A percentile compares a stretch with the other conserved stretches of the same genome.
Evolutionary conservation across 1,284 basidiomycete genomes (phyloP).

Genomic region (Trametes pubescens): DNA sequence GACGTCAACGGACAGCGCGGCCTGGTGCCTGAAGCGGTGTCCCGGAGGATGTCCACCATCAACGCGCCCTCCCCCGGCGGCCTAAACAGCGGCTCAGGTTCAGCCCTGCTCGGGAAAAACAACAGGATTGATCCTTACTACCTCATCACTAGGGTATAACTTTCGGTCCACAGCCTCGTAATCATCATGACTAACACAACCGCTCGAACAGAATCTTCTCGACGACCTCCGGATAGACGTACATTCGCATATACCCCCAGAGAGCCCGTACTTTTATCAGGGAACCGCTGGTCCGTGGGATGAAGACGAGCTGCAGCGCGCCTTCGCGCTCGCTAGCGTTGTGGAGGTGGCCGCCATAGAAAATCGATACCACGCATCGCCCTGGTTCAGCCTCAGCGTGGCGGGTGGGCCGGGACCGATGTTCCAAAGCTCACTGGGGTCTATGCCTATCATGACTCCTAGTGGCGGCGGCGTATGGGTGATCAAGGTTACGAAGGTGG

Average conservation of each 20-base stretch:
- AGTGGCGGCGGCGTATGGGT: constrained; percentile 52
- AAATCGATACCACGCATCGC: constrained; percentile 49
- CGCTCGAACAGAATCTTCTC: constrained; percentile 63
- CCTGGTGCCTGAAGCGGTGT: constrained; percentile 53
- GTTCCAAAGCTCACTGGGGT: constrained; percentile 30
- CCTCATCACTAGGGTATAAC: constrained; percentile 80
- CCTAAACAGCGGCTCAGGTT: constrained; percentile 42
- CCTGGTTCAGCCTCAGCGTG: constrained; percentile 59
- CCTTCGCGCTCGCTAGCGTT: constrained; percentile 74
- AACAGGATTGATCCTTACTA: constrained; percentile 92
- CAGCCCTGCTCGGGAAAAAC: constrained; percentile 58
- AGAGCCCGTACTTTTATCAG: constrained; percentile 80
- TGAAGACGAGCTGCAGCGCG: constrained; percentile 69
- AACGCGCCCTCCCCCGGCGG: constrained; percentile 46
- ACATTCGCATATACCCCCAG: constrained; percentile 64
- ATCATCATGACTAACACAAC: constrained; percentile 12
- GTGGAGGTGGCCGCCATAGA: constrained; percentile 63
- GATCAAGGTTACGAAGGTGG: constrained; percentile 85
- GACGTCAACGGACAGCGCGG: constrained; percentile 70
- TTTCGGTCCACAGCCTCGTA: constrained; percentile 1
- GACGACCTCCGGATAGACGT: constrained; percentile 83
- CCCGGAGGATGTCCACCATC: constrained; percentile 52
- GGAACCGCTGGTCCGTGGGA: constrained; percentile 79
- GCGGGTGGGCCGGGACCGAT: constrained; percentile 44
- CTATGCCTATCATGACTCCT: constrained; percentile 29